A percentile compares a stretch with the other conserved stretches of the same genome.
Conservation (phyloP, 768 basidiomycete species). For the Nidularia pulvinata region DNA sequence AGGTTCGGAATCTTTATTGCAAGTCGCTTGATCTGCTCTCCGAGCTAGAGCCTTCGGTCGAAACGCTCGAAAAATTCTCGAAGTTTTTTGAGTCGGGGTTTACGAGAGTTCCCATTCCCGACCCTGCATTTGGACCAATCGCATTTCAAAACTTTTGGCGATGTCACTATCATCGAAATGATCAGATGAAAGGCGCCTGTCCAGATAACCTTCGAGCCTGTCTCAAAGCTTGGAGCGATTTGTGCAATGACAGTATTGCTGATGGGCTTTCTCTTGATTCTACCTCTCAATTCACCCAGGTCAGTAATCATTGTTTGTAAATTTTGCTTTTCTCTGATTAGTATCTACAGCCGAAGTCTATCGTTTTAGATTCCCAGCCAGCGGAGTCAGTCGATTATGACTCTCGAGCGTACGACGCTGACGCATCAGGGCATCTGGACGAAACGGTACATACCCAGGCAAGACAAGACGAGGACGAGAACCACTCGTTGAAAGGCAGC, state of each 20-base stretch:
- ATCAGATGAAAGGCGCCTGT: constrained; percentile 30
- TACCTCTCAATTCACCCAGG: neutral
- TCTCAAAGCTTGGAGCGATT: constrained; percentile 43
- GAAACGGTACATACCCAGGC: neutral
- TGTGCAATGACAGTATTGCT: constrained; percentile 46
- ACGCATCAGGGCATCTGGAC: neutral
- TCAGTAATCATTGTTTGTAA: neutral
- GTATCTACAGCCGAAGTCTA: constrained; percentile 1
- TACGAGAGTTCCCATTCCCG: constrained; percentile 32
- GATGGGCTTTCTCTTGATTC: constrained; percentile 33
- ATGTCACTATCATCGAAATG: constrained; percentile 45
- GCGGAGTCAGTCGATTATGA: neutral
- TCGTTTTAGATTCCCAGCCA: constrained; percentile 4
- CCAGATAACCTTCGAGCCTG: constrained; percentile 42
- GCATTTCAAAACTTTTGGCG: constrained; percentile 61
- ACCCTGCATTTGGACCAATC: constrained; percentile 46
- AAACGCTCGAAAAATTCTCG: constrained; percentile 37
- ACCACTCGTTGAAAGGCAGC: neutral
- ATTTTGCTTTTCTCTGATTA: neutral
- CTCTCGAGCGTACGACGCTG: neutral
- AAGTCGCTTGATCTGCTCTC: constrained; percentile 37
- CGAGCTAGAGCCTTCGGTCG: constrained; percentile 31
- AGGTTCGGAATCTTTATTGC: constrained; percentile 43
- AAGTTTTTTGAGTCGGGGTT: constrained; percentile 53
- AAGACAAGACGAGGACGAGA: neutral